Conservation (phyloP, 371 early-diverging fungal genomes). For the Smittium culicis region DNA sequence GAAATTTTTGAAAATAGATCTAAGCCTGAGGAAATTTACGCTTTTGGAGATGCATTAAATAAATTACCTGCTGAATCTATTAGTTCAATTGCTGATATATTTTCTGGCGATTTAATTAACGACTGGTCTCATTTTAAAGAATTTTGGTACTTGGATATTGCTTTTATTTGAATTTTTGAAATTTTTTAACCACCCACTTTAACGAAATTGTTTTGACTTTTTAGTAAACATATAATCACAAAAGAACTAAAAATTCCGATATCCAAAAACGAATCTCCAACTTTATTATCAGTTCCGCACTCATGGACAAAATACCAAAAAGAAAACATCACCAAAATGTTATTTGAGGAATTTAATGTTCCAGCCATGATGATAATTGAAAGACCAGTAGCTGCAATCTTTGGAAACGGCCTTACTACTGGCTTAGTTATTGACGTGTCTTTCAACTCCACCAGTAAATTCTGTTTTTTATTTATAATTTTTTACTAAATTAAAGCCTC, state of each 20-base stretch:
- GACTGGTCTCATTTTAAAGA: constrained; percentile 68
- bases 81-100: constrained; percentile 35
- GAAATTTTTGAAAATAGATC: neutral
- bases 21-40: neutral
- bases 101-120: constrained; percentile 42
- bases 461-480: neutral
- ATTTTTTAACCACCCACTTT: too few relatives aligned
- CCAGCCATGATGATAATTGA: constrained; percentile 74
- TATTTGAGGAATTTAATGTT: constrained; percentile 79
- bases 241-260: constrained; percentile 60
- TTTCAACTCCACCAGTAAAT: constrained; percentile 17
- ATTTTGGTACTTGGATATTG: constrained; percentile 47
- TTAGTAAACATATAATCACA: constrained; percentile 57
- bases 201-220: neutral
- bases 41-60: neutral
- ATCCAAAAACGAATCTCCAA: constrained; percentile 58
- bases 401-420: constrained; percentile 59
- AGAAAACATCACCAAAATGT: constrained; percentile 67
- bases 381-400: constrained; percentile 64
- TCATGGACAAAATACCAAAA: constrained; percentile 70
- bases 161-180: too few relatives aligned
- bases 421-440: constrained; percentile 87
- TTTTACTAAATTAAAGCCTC: constrained; percentile 19
- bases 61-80: neutral
- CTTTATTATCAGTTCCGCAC: constrained; percentile 60